Base-by-base conservation (phyloP, 2,329 filamentous ascomycete genomes). In the Fusarium chuoi region DNA sequence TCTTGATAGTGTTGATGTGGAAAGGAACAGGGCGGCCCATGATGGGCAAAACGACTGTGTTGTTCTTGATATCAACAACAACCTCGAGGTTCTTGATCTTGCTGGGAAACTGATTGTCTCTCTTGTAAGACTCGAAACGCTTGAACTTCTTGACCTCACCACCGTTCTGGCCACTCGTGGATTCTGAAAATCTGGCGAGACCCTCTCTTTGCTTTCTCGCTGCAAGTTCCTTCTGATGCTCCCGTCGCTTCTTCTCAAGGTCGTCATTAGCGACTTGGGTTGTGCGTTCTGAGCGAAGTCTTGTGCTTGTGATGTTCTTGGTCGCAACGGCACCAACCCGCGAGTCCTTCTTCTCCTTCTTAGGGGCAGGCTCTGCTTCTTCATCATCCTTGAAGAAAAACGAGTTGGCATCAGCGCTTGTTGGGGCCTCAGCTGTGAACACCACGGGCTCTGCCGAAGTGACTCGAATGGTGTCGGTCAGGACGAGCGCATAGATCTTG, bases 301-400 rank as follows among this genome's bases (percentile, higher is more conserved):
- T 93, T 5, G 95, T 97, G 82, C 94, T 96, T 26, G 94, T 98
- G 79, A 98, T 98, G 81, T 98, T 99, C 79, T 96, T 97, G 60
- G 94, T 93, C 30, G 95, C 95, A 67, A 98, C 93, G 35, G 95
- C 95, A 65, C 94, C 95, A 14, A 96, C 92, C 48, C 93, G 90
- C 0, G 91, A 87, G 77, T 96, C 93, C 83, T 92, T 94, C 88
- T 96, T 97, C 77, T 95, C 91, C 83, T 97, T 97, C 76, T 96
- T 97, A n/a, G 94, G 93, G 15, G 93, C 89, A 38, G 94, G 93
- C 81, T 94, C 91, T 72, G 94, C 90, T 75, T 97, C 94, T 80
- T 97, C 94, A 70, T 98, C 95, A 76, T 98, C 96, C 80, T 98
- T 97, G 87, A 99, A 99, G 85, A 98, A 98, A 87, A 99, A 99